Percentiles rank a stretch among this genome's conserved stretches.
phyloP scores from a whole-genome alignment of 495 filamentous ascomycete species.

The Tuber calosporum region DNA sequence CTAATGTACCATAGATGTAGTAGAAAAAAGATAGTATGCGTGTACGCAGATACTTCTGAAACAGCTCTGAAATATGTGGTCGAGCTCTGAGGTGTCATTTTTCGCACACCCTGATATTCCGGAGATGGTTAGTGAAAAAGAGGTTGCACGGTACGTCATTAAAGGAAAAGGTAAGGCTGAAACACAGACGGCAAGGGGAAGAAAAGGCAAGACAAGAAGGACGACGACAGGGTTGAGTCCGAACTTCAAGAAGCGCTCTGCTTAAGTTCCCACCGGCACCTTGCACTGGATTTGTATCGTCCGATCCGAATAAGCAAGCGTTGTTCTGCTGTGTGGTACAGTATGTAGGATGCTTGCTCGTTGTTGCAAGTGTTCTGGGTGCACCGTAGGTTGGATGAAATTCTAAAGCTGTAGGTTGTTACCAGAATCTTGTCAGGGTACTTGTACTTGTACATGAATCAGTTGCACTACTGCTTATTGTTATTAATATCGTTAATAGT shows the following conservation, averaged over 20 bases:
- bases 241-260: not conserved
- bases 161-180: constrained; percentile 35
- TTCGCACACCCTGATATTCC: constrained; percentile 15
- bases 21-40: constrained; percentile 14
- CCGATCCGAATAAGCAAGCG: constrained; percentile 31
- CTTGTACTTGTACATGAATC: no score
- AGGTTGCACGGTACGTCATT: constrained; percentile 22
- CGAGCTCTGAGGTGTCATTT: constrained; percentile 30
- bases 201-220: not conserved
- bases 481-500: not conserved
- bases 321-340: constrained; percentile 19
- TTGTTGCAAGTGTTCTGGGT: not conserved
- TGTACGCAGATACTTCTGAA: constrained; percentile 16
- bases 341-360: not conserved
- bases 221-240: not conserved
- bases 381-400: not conserved
- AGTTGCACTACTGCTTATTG: not conserved
- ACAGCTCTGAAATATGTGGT: constrained; percentile 24
- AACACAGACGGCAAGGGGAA: constrained; percentile 30
- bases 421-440: not conserved
- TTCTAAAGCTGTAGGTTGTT: not conserved
- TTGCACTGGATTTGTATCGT: constrained; percentile 28
- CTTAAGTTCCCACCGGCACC: not conserved
- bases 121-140: not conserved
- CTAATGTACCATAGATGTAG: constrained; percentile 2